Evolutionary conservation across 2,329 filamentous ascomycete genomes (phyloP), one percentile per base, ranked within the genome.

Genomic region (Pyrenophora teres): DNA sequence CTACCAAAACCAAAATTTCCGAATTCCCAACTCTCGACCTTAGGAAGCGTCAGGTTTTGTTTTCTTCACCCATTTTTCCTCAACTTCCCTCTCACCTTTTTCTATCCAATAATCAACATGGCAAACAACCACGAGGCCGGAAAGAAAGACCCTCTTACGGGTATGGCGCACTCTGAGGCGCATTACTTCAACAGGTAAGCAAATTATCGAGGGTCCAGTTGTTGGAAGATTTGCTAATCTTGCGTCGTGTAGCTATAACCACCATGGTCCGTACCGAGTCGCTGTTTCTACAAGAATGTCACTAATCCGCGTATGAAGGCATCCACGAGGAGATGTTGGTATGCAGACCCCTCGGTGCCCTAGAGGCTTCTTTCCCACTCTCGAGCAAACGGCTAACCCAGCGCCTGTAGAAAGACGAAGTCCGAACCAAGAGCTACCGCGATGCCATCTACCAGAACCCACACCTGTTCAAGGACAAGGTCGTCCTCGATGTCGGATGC

Each of bases 251-350:
- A 97, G 92, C 77, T 97, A 97, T 77, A 96, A 97, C 76, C 94
- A 97, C 79, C 93, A 97, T 83, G 93, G 92, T 92, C 86, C 75
- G 80, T 80, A 59, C 52, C 13, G 54, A 46, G 66, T 62, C 57
- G 46, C 71, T 63, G 65, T 67, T 64, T 45, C 73, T 58, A 59
- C 52, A 42, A 54, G 48, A 60, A 57, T 50, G 54, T 52, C 68
- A 74, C 76, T 75, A 72, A 73, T 75, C 67, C 69, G 71, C 72
- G 64, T 63, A 52, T 62, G 61, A 69, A 93, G 90, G 91, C 74
- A 97, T 96, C 73, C 92, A 97, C 76, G 92, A 96, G 81, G 92
- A 97, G 80, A 96, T 96, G 92, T 82, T 96, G 87, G 91, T 96
- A 80, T 77, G 89, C 85, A 59, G 48, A 43, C 48, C 37, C 49